A percentile compares a stretch with the other conserved stretches of the same genome.
These are phyloP conservation scores for Podosphaera xanthii DNA, from an alignment of 2,329 filamentous ascomycete genomes.

Conservation along the genomic window DNA sequence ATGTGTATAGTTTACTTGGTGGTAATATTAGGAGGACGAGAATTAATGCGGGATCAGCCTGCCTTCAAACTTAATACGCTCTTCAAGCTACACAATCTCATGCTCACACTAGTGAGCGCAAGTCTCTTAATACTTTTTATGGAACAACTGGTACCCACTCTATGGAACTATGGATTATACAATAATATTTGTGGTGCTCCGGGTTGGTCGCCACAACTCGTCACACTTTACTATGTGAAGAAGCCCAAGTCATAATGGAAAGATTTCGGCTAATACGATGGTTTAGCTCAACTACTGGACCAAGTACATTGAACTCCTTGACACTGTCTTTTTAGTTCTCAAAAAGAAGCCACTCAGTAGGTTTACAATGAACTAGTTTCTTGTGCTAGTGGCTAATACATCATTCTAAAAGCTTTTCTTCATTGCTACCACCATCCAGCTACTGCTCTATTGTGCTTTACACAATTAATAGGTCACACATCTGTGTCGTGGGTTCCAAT, in stretches of 20 bases:
- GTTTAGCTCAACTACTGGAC: conserved; percentile 83
- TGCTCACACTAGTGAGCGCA: conserved; percentile 68
- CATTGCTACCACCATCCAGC: conserved; percentile 98
- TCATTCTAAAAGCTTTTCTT: conserved; percentile 47
- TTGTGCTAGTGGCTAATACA: conserved; percentile 14
- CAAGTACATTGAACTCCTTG: conserved; percentile 88
- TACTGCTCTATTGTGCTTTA: conserved; percentile 92
- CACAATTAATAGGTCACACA: conserved; percentile 79
- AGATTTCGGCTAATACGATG: conserved; percentile 18
- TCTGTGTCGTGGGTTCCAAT: conserved; percentile 91
- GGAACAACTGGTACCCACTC: conserved; percentile 71
- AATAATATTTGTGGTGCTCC: conserved; percentile 59
- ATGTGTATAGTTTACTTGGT: conserved; percentile 78
- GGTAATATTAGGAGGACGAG: conserved; percentile 78
- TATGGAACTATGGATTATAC: conserved; percentile 66
- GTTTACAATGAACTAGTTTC: background rate
- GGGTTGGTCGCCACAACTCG: conserved; percentile 83
- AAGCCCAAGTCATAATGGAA: background rate
- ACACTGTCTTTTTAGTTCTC: conserved; percentile 90
- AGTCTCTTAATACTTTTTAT: conserved; percentile 64
- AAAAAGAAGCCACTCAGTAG: conserved; percentile 96
- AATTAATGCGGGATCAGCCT: conserved; percentile 71
- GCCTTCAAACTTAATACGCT: conserved; percentile 69
- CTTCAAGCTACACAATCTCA: conserved; percentile 94
- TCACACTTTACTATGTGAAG: conserved; percentile 90